Base-by-base conservation (phyloP, 306 rosid genomes). In the Vigna trinervia region DNA sequence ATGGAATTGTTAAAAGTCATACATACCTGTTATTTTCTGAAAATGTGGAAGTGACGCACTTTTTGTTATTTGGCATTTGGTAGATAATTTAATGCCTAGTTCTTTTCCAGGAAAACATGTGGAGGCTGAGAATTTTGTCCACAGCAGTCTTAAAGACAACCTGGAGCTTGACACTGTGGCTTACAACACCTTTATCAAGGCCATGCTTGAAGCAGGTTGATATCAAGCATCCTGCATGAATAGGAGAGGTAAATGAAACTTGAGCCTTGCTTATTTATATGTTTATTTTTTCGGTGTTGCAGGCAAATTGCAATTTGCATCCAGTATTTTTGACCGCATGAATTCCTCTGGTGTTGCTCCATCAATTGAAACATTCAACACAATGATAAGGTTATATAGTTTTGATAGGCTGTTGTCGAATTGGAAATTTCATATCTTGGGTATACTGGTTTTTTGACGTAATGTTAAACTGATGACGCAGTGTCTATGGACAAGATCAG, bases 141-240 rank as follows among this genome's bases (percentile, higher is more conserved):
- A 41, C 57, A 77, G 71, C 58, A 84, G 91, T 87, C 89, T 94
- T 63, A 85, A 88, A 81, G 80, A 75, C 51, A 81, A 72, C 80
- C 3, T 67, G 70, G 93, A 89, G 78, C 96, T 94, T n/a, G 98
- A 94, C 80, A 88, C 94, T 9, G 98, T 94, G 81, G 98, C 98
- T 53, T 92, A 87, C 86, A 94, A 92, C 80, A 89, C 96, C 77
- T 94, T 94, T 64, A 92, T 94, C 84, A 94, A 94, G 80, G 92
- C 98, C 77, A 90, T 90, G 98, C 92, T 92, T 74, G 87, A 73
- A 85, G 90, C 96, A 88, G 98, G 98, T 94, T 70, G 22, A 38
- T 74, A 39, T 66, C 52, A 58, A 82, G 67, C 51, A 61, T 58
- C 82, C 61, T 73, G 58, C 58, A 36, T 78, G 20, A 63, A 69